Base-by-base conservation (phyloP, 768 basidiomycete species). In the Rossbeevera mucosa region DNA sequence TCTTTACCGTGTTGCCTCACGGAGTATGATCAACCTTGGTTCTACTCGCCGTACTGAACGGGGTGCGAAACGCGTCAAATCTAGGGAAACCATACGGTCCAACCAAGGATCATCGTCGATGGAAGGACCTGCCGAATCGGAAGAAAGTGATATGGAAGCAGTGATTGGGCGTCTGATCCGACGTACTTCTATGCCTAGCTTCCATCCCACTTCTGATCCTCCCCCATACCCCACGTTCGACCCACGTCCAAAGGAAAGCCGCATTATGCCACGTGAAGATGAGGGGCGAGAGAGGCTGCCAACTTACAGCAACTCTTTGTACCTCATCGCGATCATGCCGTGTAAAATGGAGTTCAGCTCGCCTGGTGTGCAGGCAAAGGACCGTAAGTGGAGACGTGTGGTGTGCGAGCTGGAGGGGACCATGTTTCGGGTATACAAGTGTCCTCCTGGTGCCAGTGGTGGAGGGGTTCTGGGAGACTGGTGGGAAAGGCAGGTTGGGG, bases 401-500 rank as follows among this genome's bases (percentile, higher is more conserved):
- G 77, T 94, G 58, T 90, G 91, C 64, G 88, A 94, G 61, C 72
- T 99, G 24, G 91, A 96, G 63, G 96, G 96, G 43, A 97, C 96
- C n/a, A 75, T 77, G 56, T 83, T 98, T 65, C 80, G 81, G 59
- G 76, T 97, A 52, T 92, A 90, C 67, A 78, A 78, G 54, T 80
- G 72, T 51, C 73, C 74, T 30, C 65, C 71, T 1, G 68, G 67
- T 13, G 63, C 60, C 2, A 71, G 72, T 22, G 80, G 76, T 12
- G 78, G 76, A 4, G 74, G 78, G n/a, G 74, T 72, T 42, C 65
- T 89, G 44, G 82, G 80, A 55, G 80, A 81, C 54, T 88, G 86
- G 87, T 91, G 88, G 88, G 88, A 90, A 71, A 80, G 73, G 54
- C 79, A 75, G 42, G 80, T 90, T 13, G 88, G 88, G 0, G 87